Evolutionary conservation across 1,139 yeast genomes (phyloP).

Genomic region (Candida sanyaensis): DNA sequence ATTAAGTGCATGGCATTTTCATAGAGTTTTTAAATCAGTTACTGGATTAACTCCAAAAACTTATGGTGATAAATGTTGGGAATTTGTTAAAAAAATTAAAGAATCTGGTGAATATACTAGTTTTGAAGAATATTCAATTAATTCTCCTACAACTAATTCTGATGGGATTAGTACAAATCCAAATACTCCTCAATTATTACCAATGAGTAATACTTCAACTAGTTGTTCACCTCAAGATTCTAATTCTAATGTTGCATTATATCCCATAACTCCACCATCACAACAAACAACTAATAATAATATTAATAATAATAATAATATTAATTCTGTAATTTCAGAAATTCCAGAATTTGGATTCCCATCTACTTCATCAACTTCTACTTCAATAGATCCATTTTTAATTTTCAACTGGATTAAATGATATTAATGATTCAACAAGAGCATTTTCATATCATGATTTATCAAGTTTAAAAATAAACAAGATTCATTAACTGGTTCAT

Average conservation of each 20-base stretch:
- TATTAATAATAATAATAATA: constrained; percentile 3
- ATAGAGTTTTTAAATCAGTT: constrained; percentile 81
- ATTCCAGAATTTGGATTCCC: constrained; percentile 6
- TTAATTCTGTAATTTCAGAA: constrained; percentile 9
- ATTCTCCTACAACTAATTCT: constrained; percentile 3
- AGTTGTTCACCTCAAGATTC: not conserved
- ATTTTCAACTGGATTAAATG: constrained; percentile 1
- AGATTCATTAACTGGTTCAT: constrained; percentile 9
- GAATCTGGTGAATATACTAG: constrained; percentile 21
- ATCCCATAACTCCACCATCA: constrained; percentile 13
- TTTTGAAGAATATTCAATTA: constrained; percentile 10
- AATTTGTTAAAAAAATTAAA: constrained; percentile 49
- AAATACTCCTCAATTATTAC: not conserved
- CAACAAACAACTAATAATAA: constrained; percentile 8
- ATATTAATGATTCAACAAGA: constrained; percentile 12
- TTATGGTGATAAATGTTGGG: constrained; percentile 87
- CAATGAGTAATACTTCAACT: not conserved
- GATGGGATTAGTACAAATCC: not conserved
- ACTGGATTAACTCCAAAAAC: constrained; percentile 87
- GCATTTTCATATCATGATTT: constrained; percentile 34
- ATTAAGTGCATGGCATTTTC: constrained; percentile 93
- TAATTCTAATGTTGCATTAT: not conserved
- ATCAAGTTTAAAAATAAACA: constrained; percentile 11
- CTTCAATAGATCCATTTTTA: constrained; percentile 7
- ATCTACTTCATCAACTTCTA: not conserved